phyloP scores from a whole-genome alignment of 306 rosid genomes.

The Medicago lupulina region DNA sequence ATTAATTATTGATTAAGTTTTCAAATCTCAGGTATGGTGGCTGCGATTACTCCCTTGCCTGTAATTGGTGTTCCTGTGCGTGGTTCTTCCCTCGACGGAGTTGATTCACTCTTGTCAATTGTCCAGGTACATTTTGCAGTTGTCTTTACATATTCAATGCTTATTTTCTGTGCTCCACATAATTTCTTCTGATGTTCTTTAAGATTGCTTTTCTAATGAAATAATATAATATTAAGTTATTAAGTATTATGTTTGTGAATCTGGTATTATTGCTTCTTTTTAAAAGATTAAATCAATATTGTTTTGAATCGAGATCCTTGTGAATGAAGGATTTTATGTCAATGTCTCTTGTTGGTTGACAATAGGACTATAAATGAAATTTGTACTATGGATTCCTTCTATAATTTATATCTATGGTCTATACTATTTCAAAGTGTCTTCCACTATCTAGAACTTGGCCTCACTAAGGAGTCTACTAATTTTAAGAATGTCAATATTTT shows the following conservation, averaged over 20 bases:
- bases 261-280: constrained; percentile 1
- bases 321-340: not conserved
- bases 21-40: constrained; percentile 82
- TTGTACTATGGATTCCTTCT: not conserved
- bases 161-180: constrained; percentile 7
- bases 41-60: constrained; percentile 79
- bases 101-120: constrained; percentile 88
- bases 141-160: constrained; percentile 5
- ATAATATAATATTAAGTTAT: not conserved
- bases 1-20: constrained; percentile 31
- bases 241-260: not conserved
- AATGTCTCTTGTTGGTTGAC: not conserved
- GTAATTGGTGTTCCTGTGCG: constrained; percentile 94
- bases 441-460: not conserved
- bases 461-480: constrained; percentile 6
- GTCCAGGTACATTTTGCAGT: constrained; percentile 67
- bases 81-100: constrained; percentile 76
- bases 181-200: not conserved
- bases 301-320: not conserved
- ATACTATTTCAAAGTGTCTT: not conserved
- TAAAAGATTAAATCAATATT: not conserved
- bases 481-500: constrained; percentile 6
- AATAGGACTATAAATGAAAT: not conserved
- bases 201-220: constrained; percentile 9
- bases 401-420: too few relatives aligned